phyloP scores from a whole-genome alignment of 1,284 basidiomycete genomes.

The Gomphus bonarii region DNA sequence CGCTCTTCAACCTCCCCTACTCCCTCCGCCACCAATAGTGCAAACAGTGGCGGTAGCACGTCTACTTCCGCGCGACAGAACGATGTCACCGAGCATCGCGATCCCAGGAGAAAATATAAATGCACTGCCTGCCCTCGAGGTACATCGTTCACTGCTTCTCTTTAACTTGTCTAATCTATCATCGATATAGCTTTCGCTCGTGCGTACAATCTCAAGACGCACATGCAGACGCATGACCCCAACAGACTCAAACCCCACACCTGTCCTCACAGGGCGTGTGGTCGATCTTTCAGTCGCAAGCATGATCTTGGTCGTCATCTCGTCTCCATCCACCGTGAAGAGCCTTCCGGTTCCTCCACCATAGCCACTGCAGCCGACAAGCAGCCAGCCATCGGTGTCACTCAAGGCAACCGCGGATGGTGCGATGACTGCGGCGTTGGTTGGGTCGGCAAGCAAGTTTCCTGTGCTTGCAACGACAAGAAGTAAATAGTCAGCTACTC shows the following conservation, averaged over 20 bases:
- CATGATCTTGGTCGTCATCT: slow-evolving; percentile 82
- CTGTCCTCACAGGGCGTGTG: slow-evolving; percentile 72
- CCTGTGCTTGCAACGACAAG: slow-evolving; percentile 56
- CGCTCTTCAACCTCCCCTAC: slow-evolving; percentile 5
- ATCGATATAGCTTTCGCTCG: slow-evolving; percentile 61
- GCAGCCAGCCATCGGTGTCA: slow-evolving; percentile 46
- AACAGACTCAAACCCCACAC: slow-evolving; percentile 77
- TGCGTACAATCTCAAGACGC: slow-evolving; percentile 87
- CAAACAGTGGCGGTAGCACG: slow-evolving; percentile 4
- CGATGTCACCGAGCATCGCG: slow-evolving; percentile 32
- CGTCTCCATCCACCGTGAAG: slow-evolving; percentile 75
- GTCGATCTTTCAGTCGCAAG: slow-evolving; percentile 81
- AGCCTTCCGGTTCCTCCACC: slow-evolving; percentile 27
- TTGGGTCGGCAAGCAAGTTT: slow-evolving; percentile 42
- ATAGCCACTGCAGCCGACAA: slow-evolving; percentile 16
- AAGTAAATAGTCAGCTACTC: slow-evolving; percentile 35
- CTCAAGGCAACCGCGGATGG: slow-evolving; percentile 50
- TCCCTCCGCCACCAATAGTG: slow-evolving; percentile 10
- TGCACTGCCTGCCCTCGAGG: slow-evolving; percentile 64
- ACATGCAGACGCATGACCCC: slow-evolving; percentile 84
- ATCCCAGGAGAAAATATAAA: slow-evolving; percentile 66
- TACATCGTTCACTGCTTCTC: slow-evolving; percentile 23
- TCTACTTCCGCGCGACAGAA: slow-evolving; percentile 15
- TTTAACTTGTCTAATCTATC: neutral
- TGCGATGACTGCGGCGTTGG: slow-evolving; percentile 69